Evolutionary conservation across 169 alveolate species (phyloP), one percentile per base, ranked within the genome.

Genomic region (Neospora caninum): DNA sequence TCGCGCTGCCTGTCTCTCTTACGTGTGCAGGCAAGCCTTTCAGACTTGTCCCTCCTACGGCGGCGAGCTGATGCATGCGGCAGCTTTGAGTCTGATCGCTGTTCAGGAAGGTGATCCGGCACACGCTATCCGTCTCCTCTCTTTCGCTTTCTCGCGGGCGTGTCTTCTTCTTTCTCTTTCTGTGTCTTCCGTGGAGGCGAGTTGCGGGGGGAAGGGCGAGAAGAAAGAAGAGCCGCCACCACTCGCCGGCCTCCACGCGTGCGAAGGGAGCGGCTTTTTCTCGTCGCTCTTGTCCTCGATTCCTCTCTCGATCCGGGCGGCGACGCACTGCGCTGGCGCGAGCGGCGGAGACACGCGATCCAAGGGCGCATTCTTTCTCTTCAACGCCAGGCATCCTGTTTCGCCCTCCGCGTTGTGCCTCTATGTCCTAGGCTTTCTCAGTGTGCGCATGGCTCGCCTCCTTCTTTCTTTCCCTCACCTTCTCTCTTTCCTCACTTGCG

Each of bases 11-110:
- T 49, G 4, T 49, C 58, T 49, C 73, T 64, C n/a, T 64, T 64
- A 1, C 20, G 73, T 27, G 25, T 64, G 25, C 73, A 64, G 73
- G 0, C 73, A 29, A 27, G 73, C 73, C 31, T 64, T 64, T 29
- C 73, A 64, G 16, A 10, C 73, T 6, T 64, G 73, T 27, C 34
- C 73, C n/a, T 64, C 73, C 7, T 64, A 64, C 73, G 73, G 73
- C 73, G 73, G 73, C n/a, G 73, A 64, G 73, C 73, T 64, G 73
- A 64, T 64, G 73, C 73, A 64, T 27, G 73, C 73, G 73, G 20
- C n/a, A 29, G 73, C 73, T 6, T 64, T 64, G 73, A 64, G 73
- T 27, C 34, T 22, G 73, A 27, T 64, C 73, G 73, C 34, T 27
- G 73, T 64, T 16, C 73, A 64, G 34, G 73, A 16, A 29, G 73